phyloP scores from a whole-genome alignment of 371 early-diverging fungal genomes.

The Haplosporangium sp. region DNA sequence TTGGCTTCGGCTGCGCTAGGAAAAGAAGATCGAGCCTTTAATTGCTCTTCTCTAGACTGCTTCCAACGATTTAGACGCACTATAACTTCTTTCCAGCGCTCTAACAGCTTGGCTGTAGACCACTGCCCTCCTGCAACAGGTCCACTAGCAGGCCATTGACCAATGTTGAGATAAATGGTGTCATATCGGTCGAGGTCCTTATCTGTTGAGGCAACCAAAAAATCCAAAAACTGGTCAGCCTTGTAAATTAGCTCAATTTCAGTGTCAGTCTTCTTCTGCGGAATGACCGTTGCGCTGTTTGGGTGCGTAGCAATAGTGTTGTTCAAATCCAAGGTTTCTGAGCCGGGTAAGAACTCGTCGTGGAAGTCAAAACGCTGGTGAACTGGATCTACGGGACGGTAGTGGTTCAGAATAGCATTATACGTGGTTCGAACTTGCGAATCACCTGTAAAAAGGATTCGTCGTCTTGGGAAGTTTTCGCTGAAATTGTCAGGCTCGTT shows the following conservation, averaged over 20 bases:
- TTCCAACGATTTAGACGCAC: constrained; percentile 32
- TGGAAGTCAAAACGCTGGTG: constrained; percentile 20
- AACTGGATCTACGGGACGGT: constrained; percentile 26
- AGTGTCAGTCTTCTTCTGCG: constrained; percentile 9
- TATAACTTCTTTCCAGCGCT: constrained; percentile 32
- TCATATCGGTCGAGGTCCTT: constrained; percentile 30
- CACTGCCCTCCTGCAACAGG: constrained; percentile 45
- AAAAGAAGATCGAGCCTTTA: neutral
- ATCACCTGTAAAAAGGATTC: constrained; percentile 41
- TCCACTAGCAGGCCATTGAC: constrained; percentile 50
- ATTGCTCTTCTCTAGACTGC: constrained; percentile 8
- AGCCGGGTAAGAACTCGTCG: constrained; percentile 24
- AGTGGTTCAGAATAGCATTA: constrained; percentile 39
- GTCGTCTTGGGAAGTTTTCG: constrained; percentile 19
- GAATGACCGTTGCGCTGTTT: neutral
- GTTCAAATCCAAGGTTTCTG: neutral
- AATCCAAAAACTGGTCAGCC: constrained; percentile 40
- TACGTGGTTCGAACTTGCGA: constrained; percentile 43
- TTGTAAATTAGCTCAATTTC: constrained; percentile 32
- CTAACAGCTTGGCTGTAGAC: constrained; percentile 25
- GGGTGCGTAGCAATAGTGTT: neutral
- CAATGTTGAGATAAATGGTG: constrained; percentile 39
- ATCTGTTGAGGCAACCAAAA: constrained; percentile 15
- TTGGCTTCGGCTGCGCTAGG: neutral
- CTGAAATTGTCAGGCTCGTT: neutral